Evolutionary conservation across 257 asterid genomes (phyloP).

Genomic region (Ocimum tenuiflorum): DNA sequence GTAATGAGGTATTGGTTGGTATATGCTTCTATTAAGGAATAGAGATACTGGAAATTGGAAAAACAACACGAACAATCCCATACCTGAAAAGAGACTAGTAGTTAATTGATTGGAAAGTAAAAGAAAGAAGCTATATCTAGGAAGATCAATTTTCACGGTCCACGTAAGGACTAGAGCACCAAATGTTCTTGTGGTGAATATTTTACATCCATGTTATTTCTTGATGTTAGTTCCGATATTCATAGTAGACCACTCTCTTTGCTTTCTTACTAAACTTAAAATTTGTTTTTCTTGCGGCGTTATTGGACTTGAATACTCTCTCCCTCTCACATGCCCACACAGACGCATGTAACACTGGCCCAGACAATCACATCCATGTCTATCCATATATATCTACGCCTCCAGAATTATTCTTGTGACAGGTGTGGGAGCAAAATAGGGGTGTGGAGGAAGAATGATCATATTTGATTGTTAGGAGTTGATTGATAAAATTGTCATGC

Average conservation of each 20-base stretch:
- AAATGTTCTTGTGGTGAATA: not conserved
- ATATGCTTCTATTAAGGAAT: not conserved
- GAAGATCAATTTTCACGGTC: not conserved
- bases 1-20: not conserved
- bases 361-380: not conserved
- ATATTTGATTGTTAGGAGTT: constrained; percentile 2
- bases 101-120: not conserved
- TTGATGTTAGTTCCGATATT: not conserved
- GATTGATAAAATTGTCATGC: constrained; percentile 25
- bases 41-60: no score
- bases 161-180: not conserved
- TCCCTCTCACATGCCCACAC: not conserved
- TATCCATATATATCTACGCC: not conserved
- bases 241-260: not conserved
- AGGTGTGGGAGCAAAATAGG: not conserved
- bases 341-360: no score
- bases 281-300: no score
- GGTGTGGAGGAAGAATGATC: not conserved
- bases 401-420: not conserved
- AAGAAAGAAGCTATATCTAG: not conserved
- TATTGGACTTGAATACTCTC: no score
- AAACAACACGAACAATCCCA: not conserved
- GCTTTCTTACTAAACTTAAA: no score
- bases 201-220: not conserved
- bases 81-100: not conserved